phyloP scores from a whole-genome alignment of 1,284 basidiomycete species.

The Boletus smithii region DNA sequence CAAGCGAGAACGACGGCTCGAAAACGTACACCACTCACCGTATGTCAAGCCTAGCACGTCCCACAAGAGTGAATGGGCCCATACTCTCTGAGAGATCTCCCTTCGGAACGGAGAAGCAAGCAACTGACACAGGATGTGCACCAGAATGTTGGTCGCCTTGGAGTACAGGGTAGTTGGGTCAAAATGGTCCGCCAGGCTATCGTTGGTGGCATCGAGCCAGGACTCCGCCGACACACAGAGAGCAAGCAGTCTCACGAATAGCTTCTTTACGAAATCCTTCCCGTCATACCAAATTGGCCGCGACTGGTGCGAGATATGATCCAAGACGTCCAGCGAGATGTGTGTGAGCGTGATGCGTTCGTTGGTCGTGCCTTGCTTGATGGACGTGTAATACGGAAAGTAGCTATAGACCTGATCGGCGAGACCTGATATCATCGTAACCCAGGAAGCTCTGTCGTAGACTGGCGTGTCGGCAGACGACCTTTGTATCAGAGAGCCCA shows the following conservation, averaged over 20 bases:
- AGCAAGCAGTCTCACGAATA: slow-evolving; percentile 50
- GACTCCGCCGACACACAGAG: slow-evolving; percentile 53
- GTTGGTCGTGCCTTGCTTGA: slow-evolving; percentile 50
- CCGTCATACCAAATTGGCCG: slow-evolving; percentile 49
- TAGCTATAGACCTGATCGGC: slow-evolving; percentile 48
- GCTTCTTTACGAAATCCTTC: slow-evolving; percentile 43
- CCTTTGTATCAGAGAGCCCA: slow-evolving; percentile 40
- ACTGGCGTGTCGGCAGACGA: slow-evolving; percentile 31
- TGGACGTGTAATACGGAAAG: slow-evolving; percentile 45
- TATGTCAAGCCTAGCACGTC: slow-evolving; percentile 43
- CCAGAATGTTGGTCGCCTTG: slow-evolving; percentile 35
- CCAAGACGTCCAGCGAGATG: slow-evolving; percentile 51
- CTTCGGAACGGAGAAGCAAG: slow-evolving; percentile 36
- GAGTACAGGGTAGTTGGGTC: slow-evolving; percentile 40
- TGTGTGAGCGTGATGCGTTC: slow-evolving; percentile 57
- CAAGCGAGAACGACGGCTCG: not conserved
- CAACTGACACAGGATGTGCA: slow-evolving; percentile 39
- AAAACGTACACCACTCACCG: slow-evolving; percentile 36
- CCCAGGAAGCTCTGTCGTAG: slow-evolving; percentile 35
- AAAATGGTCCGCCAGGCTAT: slow-evolving; percentile 35
- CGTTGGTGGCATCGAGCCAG: slow-evolving; percentile 49
- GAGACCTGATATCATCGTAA: slow-evolving; percentile 47
- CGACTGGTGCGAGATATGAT: slow-evolving; percentile 45
- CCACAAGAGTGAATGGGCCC: slow-evolving; percentile 42
- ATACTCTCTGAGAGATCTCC: slow-evolving; percentile 41